A percentile compares a stretch with the other conserved stretches of the same genome.
phyloP scores from a whole-genome alignment of 2,329 filamentous ascomycete species.

The Paraphoma sp. region DNA sequence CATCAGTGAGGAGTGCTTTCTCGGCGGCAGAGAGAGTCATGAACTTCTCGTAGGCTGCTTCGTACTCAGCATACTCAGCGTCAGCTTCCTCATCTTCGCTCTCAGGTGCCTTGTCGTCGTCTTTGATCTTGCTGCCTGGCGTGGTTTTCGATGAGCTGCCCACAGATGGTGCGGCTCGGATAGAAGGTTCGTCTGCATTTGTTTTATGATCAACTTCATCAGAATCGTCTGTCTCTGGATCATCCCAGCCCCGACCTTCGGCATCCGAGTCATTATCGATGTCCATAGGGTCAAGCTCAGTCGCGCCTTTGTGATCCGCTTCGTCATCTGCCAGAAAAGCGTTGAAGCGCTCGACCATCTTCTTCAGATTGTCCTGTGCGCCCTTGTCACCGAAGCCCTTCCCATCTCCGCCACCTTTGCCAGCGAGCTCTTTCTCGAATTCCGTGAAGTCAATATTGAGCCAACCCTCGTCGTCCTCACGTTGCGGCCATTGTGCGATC shows the following conservation, averaged over 20 bases:
- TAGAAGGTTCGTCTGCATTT: conserved; percentile 10
- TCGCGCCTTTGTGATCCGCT: conserved; percentile 80
- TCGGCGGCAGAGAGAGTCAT: conserved; percentile 70
- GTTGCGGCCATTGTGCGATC: conserved; percentile 72
- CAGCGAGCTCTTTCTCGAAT: conserved; percentile 79
- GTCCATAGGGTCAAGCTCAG: conserved; percentile 70
- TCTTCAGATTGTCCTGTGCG: conserved; percentile 78
- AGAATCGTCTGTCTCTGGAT: conserved; percentile 44
- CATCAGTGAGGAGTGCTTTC: conserved; percentile 40
- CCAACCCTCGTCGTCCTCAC: conserved; percentile 88
- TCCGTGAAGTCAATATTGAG: conserved; percentile 90
- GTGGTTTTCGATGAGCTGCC: conserved; percentile 68
- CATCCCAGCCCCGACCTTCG: conserved; percentile 52
- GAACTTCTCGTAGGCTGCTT: conserved; percentile 82
- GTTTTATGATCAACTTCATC: conserved; percentile 54
- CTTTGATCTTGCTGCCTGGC: conserved; percentile 57
- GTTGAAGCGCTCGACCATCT: conserved; percentile 94
- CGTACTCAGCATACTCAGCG: conserved; percentile 73
- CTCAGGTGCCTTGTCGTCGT: conserved; percentile 50
- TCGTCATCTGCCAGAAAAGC: conserved; percentile 86
- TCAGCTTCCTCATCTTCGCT: conserved; percentile 70
- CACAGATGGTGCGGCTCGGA: neutral
- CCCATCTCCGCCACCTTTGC: conserved; percentile 41
- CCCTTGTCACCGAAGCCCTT: conserved; percentile 66
- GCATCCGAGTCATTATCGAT: conserved; percentile 63